Base-by-base conservation (phyloP, 805 yeast species). In the Cyberlindnera suaveolens region DNA sequence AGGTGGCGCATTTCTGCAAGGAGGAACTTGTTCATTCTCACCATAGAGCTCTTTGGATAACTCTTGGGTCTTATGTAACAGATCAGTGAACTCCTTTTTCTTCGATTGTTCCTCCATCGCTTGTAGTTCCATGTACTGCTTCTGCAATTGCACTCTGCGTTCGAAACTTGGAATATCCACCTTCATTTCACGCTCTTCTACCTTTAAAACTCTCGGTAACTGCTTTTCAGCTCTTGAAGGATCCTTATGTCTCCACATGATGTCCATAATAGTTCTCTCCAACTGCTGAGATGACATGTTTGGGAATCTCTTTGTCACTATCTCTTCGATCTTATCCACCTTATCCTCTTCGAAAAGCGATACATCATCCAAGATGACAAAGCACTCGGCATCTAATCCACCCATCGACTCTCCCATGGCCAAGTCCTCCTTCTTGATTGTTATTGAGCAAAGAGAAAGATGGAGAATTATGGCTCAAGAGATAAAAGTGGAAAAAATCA, bases 191-290 rank as follows among this genome's bases (percentile, higher is more conserved):
- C 48, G 39, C 1, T 52, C 50, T 13, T 51, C 50, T 3, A 55
- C 50, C 14, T 42, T 50, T 1, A 61, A 52, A 2, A 62, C 54
- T 20, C 51, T 48, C 1, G 57, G 47, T 6, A 41, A 38, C 9
- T 36, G 46, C 11, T 38, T 42, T 29, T 34, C 17, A 1, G 46
- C 34, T 16, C 49, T 53, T 6, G 57, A 48, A 2, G 63, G 62
- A 18, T 65, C 70, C 32, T 65, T 60, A 42, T 69, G 73, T 26
- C 54, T 61, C 71, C 72, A 66, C 43, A 70, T 45, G 10, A 70
- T 62, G 40, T 66, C 72, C 52, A 70, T 54, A 14, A 67, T 66
- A 15, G 64, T 49, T 40, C 65, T 52, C 43, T 70, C 73, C 6
- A 53, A 41, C 19, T 61, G 64, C 15, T 52, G 51, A 3, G 54